These are phyloP conservation scores for Coemansia sp. DNA, from an alignment of 192 early-diverging fungal species.

Conservation along the genomic window DNA sequence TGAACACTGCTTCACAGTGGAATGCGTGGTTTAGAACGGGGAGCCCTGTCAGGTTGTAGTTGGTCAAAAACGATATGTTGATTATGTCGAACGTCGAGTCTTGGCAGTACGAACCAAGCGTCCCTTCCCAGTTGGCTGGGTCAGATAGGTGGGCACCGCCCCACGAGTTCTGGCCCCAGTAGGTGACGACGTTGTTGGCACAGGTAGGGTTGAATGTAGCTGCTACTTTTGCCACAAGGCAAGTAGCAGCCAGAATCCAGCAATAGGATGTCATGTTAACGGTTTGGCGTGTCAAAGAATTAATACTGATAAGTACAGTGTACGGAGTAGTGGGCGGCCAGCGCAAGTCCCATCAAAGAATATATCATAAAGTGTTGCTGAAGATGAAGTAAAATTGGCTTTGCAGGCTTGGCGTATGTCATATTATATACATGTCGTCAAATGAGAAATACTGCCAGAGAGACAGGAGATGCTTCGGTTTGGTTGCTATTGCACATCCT, in stretches of 20 bases:
- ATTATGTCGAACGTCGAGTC: conserved; percentile 53
- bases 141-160: conserved; percentile 53
- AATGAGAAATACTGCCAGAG: too few species aligned
- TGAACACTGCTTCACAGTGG: conserved; percentile 57
- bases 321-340: too few species aligned
- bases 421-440: too few species aligned
- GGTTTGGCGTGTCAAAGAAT: too few species aligned
- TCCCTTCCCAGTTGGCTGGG: conserved; percentile 41
- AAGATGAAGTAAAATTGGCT: too few species aligned
- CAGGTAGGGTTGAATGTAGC: conserved; percentile 24
- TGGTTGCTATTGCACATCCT: too few species aligned
- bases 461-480: too few species aligned
- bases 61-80: conserved; percentile 60
- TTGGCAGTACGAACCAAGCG: conserved; percentile 57
- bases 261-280: too few species aligned
- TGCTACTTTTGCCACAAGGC: background rate
- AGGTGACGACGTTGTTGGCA: conserved; percentile 54
- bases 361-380: too few species aligned
- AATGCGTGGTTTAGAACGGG: conserved; percentile 69
- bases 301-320: too few species aligned
- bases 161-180: conserved; percentile 61
- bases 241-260: conserved; percentile 4
- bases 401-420: too few species aligned
- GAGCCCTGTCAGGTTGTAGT: conserved; percentile 56
- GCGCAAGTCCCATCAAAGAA: too few species aligned